These are phyloP conservation scores for Saturnispora sanitii DNA, from an alignment of 805 yeast species.

Conservation along the genomic window DNA sequence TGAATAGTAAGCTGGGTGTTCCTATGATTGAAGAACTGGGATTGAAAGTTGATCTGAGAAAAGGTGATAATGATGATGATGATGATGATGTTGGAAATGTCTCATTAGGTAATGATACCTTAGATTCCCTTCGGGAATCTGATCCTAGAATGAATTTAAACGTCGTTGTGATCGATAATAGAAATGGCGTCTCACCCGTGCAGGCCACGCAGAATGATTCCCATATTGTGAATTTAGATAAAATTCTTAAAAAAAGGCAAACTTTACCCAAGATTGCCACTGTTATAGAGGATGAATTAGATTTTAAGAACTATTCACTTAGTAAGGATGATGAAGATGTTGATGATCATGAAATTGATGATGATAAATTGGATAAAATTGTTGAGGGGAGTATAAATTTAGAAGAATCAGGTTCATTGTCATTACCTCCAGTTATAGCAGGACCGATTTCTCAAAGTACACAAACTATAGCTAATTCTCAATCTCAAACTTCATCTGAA, in stretches of 20 bases:
- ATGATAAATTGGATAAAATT: not conserved
- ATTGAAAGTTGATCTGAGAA: not conserved
- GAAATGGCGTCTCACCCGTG: not conserved
- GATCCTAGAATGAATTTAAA: conserved; percentile 1
- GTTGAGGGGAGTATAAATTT: too few species aligned
- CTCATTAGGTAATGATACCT: not conserved
- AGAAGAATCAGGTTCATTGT: too few species aligned
- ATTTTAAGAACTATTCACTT: conserved; percentile 6
- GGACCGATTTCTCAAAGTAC: too few species aligned
- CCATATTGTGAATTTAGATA: conserved; percentile 1
- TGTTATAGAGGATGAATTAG: conserved; percentile 7
- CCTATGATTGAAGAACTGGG: conserved; percentile 2
- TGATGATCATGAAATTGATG: not conserved
- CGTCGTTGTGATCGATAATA: conserved; percentile 1
- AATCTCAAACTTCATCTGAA: too few species aligned
- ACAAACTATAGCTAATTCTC: too few species aligned
- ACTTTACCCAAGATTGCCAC: not conserved
- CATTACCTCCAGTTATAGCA: too few species aligned
- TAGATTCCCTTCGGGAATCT: not conserved
- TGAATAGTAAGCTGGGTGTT: not conserved
- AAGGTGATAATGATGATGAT: not conserved
- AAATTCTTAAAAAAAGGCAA: not conserved
- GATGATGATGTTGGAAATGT: not conserved
- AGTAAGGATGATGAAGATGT: not conserved
- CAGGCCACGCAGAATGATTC: conserved; percentile 8